Evolutionary conservation across 2,329 filamentous ascomycete genomes (phyloP), one percentile per base, ranked within the genome.

Genomic region (Pseudogymnoascus sp.): DNA sequence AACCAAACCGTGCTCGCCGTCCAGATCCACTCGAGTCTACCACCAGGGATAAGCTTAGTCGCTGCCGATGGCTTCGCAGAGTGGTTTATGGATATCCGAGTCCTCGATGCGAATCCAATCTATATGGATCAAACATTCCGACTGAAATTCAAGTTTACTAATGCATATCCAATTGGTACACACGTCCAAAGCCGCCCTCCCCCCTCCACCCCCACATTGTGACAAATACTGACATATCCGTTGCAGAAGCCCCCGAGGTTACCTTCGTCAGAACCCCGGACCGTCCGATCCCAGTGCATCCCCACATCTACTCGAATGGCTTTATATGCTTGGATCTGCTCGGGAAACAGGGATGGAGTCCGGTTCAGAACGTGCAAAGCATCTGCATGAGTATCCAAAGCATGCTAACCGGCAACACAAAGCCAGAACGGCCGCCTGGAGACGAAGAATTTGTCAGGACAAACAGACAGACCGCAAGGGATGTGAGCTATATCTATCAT

Each of bases 261-360:
- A 89, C 90, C 62, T 99, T 99, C 72, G 81, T 91, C 62, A 80
- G 86, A 69, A 78, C 84, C 61, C 74, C 84, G 35, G 79, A 83
- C 69, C 83, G 85, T 49, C 81, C 83, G 38, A 92, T 99, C 70
- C 94, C 94, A 0, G 92, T 96, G 74, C 94, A 99, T 72, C 94
- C 94, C 2, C 94, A 99, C 78, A 90, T 99, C 75, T 99, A 99
- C 79, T 94, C 90, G 69, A 99, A 99, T 75, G 94, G 94, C 69
- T 96, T 97, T 75, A 99, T 99, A 73, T 99, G 94, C 72, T 88
- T 99, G 58, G 94, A 99, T 70, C 84, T 99, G 1, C 85, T 99
- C 7, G 91, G 91, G 60, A 80, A 84, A 8, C 87, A 91, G 66
- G 94, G 94, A 62, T 99, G 94, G 94, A 94, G 89, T 58, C 94